Percentiles rank a stretch among this genome's conserved stretches.
Evolutionary conservation across 495 filamentous ascomycete species (phyloP).

Genomic region (Rhizodiscina lignyota): DNA sequence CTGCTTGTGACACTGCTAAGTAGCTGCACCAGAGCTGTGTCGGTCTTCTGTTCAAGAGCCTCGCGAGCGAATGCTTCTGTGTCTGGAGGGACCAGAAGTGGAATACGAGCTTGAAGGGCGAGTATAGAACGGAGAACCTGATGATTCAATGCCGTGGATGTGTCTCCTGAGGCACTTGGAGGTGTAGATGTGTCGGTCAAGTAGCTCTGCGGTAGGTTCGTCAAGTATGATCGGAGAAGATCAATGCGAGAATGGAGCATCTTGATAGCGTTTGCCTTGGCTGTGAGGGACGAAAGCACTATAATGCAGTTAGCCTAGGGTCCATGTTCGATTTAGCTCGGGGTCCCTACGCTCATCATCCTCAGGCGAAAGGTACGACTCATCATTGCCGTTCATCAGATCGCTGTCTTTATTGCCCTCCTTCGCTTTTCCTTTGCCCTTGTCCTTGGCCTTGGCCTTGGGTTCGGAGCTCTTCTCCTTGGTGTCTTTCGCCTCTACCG

Average conservation of each 20-base stretch:
- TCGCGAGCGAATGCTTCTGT: conserved; percentile 12
- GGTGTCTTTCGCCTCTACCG: conserved; percentile 30
- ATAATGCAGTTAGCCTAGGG: conserved; percentile 8
- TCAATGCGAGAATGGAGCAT: conserved; percentile 76
- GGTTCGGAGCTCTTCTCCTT: conserved; percentile 6
- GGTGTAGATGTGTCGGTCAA: conserved; percentile 23
- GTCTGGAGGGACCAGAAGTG: conserved; percentile 29
- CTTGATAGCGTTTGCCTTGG: conserved; percentile 79
- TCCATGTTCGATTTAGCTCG: too few species aligned
- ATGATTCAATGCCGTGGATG: conserved; percentile 23
- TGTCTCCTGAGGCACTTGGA: conserved; percentile 10
- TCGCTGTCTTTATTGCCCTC: conserved; percentile 11
- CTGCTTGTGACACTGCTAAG: conserved; percentile 4
- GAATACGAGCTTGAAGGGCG: conserved; percentile 35
- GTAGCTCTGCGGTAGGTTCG: conserved; percentile 49
- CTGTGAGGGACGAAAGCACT: conserved; percentile 58
- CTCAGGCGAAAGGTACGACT: conserved; percentile 41
- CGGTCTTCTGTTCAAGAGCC: conserved; percentile 10
- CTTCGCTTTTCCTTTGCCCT: conserved; percentile 24
- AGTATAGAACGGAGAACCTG: conserved; percentile 40
- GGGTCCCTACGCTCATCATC: conserved; percentile 58
- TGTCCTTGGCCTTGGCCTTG: conserved; percentile 19
- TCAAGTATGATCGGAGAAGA: conserved; percentile 67
- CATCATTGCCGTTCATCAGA: conserved; percentile 20
- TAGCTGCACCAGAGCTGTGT: conserved; percentile 12